Evolutionary conservation across 2,329 filamentous ascomycete genomes (phyloP).

Genomic region (Drechslerella dactyloides): DNA sequence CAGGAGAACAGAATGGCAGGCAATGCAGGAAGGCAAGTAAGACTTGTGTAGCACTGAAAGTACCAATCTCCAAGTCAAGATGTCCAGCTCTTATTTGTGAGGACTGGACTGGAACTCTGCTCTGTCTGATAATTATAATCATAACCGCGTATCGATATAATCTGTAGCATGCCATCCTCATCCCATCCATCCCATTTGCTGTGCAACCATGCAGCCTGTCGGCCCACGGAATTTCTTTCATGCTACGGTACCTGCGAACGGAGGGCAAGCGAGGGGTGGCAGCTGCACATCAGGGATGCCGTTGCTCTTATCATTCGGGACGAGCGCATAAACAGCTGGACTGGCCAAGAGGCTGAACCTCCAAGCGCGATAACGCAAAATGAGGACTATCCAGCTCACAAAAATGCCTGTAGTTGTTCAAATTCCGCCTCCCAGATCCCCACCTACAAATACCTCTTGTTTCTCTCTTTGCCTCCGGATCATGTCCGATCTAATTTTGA

Average conservation of each 20-base stretch:
- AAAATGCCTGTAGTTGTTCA: too few relatives aligned
- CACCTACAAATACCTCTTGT: background rate
- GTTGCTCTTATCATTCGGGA: background rate
- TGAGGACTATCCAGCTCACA: too few relatives aligned
- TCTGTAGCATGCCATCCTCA: constrained; percentile 45
- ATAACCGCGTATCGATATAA: constrained; percentile 2
- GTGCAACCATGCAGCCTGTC: background rate
- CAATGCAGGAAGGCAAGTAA: background rate
- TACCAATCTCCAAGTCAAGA: background rate
- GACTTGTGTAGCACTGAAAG: background rate
- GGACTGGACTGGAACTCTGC: background rate
- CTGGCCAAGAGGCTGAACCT: too few relatives aligned
- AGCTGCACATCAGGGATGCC: background rate
- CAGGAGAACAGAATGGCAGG: background rate
- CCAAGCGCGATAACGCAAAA: too few relatives aligned
- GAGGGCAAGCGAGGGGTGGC: background rate
- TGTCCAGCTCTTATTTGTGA: background rate
- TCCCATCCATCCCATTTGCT: constrained; percentile 14
- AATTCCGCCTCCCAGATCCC: background rate
- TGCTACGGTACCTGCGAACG: background rate
- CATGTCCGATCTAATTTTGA: constrained; percentile 6
- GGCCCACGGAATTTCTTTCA: background rate
- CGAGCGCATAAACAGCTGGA: too few relatives aligned
- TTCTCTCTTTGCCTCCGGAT: constrained; percentile 12
- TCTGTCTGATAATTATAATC: too few relatives aligned